A percentile compares a stretch with the other conserved stretches of the same genome.
These are phyloP conservation scores for Lentinula sp. DNA, from an alignment of 768 basidiomycete genomes.

Conservation along the genomic window DNA sequence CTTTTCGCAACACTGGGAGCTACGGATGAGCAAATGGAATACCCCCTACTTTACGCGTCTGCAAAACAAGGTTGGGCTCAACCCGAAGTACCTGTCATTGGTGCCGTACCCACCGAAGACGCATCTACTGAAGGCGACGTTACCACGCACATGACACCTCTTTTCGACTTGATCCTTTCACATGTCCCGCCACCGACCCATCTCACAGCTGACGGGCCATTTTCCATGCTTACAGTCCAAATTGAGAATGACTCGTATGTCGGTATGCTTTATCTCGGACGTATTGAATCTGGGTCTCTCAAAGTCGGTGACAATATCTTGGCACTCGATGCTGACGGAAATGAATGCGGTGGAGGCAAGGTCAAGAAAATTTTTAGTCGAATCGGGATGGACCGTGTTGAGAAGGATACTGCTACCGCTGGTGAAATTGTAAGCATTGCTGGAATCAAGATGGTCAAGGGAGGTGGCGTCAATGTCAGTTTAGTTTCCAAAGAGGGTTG, in stretches of 20 bases:
- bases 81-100: slow-evolving; percentile 15
- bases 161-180: slow-evolving; percentile 40
- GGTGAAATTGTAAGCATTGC: slow-evolving; percentile 46
- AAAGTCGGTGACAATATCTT: slow-evolving; percentile 31
- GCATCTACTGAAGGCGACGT: background rate
- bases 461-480: slow-evolving; percentile 40
- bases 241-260: slow-evolving; percentile 47
- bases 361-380: slow-evolving; percentile 39
- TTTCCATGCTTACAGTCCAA: slow-evolving; percentile 47
- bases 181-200: slow-evolving; percentile 36
- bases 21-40: slow-evolving; percentile 45
- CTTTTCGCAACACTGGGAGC: slow-evolving; percentile 46
- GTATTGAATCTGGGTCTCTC: slow-evolving; percentile 36
- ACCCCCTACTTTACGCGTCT: slow-evolving; percentile 44
- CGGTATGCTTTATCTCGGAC: slow-evolving; percentile 42
- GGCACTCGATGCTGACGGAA: slow-evolving; percentile 33
- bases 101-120: slow-evolving; percentile 8
- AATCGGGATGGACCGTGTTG: slow-evolving; percentile 34
- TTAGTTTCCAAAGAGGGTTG: slow-evolving; percentile 39
- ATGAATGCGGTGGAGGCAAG: slow-evolving; percentile 44
- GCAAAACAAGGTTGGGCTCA: slow-evolving; percentile 48
- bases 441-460: slow-evolving; percentile 29
- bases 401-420: slow-evolving; percentile 37
- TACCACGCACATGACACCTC: slow-evolving; percentile 30
- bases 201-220: slow-evolving; percentile 31